phyloP scores from a whole-genome alignment of 164 flowering plant genomes.

The Vitis cinerea region DNA sequence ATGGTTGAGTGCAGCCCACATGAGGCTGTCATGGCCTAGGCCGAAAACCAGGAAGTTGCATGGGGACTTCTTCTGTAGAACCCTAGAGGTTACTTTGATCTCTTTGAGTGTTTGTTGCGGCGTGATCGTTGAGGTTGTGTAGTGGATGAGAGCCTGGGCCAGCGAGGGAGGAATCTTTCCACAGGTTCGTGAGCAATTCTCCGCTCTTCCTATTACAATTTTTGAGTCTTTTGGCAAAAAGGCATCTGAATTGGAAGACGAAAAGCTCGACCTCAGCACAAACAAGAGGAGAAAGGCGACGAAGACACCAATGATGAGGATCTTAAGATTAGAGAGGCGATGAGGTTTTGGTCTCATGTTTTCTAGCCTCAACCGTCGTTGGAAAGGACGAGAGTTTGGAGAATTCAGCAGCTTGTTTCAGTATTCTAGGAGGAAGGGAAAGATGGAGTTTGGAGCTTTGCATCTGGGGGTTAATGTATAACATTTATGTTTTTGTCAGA shows the following conservation, averaged over 20 bases:
- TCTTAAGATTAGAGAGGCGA: constrained; percentile 26
- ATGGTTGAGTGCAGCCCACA: constrained; percentile 80
- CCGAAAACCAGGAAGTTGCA: constrained; percentile 94
- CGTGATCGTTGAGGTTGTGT: constrained; percentile 61
- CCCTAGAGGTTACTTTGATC: constrained; percentile 48
- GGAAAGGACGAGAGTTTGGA: not conserved
- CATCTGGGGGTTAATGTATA: not conserved
- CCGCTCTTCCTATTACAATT: constrained; percentile 1
- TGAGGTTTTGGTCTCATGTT: constrained; percentile 35
- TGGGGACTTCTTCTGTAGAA: constrained; percentile 61
- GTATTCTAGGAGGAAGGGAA: not conserved
- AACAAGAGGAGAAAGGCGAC: constrained; percentile 33
- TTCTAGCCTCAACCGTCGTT: not conserved
- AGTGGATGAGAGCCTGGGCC: constrained; percentile 53
- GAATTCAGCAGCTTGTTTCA: not conserved
- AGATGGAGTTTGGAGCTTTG: not conserved
- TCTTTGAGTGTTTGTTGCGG: constrained; percentile 77
- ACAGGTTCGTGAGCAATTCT: constrained; percentile 35
- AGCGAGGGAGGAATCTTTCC: constrained; percentile 53
- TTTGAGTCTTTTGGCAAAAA: no score
- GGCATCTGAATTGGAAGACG: constrained; percentile 20
- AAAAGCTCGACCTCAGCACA: constrained; percentile 27
- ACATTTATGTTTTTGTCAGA: constrained; percentile 4
- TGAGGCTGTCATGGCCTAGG: constrained; percentile 82
- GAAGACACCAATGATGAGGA: constrained; percentile 25